A percentile compares a stretch with the other conserved stretches of the same genome.
Evolutionary conservation across 1,284 basidiomycete genomes (phyloP).

Genomic region (Heimioporus punctisporus): DNA sequence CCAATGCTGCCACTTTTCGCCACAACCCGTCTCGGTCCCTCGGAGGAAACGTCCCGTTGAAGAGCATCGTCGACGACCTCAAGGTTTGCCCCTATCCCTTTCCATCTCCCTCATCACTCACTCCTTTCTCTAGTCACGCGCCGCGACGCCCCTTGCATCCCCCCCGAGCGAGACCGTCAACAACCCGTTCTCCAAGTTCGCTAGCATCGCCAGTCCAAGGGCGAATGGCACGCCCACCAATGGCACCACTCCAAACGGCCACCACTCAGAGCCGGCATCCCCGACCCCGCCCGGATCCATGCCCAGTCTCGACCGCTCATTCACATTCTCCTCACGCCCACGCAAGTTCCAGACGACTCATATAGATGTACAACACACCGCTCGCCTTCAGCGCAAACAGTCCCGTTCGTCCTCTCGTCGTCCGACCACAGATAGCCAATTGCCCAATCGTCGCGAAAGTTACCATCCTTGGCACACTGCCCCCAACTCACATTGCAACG

Average conservation of each 20-base stretch:
- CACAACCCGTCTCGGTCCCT: conserved; percentile 21
- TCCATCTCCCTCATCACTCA: too few relatives aligned
- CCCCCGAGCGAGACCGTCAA: conserved; percentile 40
- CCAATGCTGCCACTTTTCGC: conserved; percentile 13
- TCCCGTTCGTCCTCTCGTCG: conserved; percentile 55
- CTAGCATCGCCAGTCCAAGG: conserved; percentile 23
- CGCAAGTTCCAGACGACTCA: conserved; percentile 45
- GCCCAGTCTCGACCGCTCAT: conserved; percentile 24
- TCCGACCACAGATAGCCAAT: conserved; percentile 18
- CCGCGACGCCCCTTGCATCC: conserved; percentile 38
- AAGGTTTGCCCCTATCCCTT: conserved; percentile 48
- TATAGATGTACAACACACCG: conserved; percentile 32
- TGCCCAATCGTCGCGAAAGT: conserved; percentile 13
- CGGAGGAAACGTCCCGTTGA: conserved; percentile 39
- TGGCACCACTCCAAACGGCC: neutral
- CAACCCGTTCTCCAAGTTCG: conserved; percentile 44
- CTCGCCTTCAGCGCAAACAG: conserved; percentile 44
- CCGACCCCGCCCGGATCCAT: conserved; percentile 28
- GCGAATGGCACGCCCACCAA: conserved; percentile 4
- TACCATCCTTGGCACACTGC: conserved; percentile 56
- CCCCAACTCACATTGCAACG: conserved; percentile 75
- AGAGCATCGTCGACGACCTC: conserved; percentile 79
- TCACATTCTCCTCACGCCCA: conserved; percentile 20
- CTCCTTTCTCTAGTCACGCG: conserved; percentile 36
- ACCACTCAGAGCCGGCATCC: neutral